Evolutionary conservation across 2,329 filamentous ascomycete species (phyloP), one percentile per base, ranked within the genome.

Genomic region (Aureobasidium namibiae): DNA sequence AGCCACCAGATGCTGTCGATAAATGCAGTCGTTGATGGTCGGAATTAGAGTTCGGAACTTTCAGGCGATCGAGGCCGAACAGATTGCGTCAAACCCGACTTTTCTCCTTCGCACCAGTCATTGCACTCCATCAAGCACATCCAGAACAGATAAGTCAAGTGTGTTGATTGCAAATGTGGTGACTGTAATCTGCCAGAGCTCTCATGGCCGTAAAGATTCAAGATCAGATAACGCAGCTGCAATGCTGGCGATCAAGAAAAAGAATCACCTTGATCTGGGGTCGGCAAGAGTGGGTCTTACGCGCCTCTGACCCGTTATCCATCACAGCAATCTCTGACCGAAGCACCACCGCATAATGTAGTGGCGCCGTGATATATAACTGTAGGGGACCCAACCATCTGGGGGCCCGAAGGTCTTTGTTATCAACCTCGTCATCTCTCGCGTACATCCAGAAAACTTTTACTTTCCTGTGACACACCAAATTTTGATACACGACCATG

Each of bases 241-340:
- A 38, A 31, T 42, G 36, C 18, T 14, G 38, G n/a, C n/a, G 26
- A 41, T 7, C 29, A 45, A 45, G 39, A 48, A 29, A 57, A 34
- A 46, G 14, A 48, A 48, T 13, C 42, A 57, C 34, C 52, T 56
- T 45, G 31, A 57, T 57, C 54, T 48, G 54, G 54, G 54, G 54
- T 57, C 23, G 52, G 39, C 36, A 14, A 45, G 33, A 48, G 54
- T 57, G 54, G 54, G 54, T 57, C 54, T 56, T 44, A 56, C 50
- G 38, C 50, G 50, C 50, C 39, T 45, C 29, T 44, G 41, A 45
- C 52, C 52, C 39, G 52, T 56, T 41, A 18, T 29, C 52, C 52
- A 31, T 42, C 21, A 48, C 31, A 39, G 42, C 42, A 57, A 57
- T 57, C 33, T 48, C 31, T 57, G 54, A 39, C 54, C 54, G 54